Base-by-base conservation (phyloP, 441 rosid genomes). In the Manihot esculenta region DNA sequence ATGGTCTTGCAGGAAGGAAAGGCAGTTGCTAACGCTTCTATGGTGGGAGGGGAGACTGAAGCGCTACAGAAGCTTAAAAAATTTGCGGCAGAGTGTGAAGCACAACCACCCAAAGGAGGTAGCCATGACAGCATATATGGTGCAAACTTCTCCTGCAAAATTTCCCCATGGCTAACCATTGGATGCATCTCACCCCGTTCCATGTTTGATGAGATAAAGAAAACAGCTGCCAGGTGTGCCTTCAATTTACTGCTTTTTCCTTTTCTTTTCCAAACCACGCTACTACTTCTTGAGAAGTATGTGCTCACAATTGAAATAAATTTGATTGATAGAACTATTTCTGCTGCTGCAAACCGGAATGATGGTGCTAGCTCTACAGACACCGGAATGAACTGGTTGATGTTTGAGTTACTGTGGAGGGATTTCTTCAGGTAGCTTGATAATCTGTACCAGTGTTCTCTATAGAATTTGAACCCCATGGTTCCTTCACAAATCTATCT, bases 41-140 rank as follows among this genome's bases (percentile, higher is more conserved):
- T 95, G 92, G 85, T 84, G 71, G 99, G 99, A 64, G 99, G 99
- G 45, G 99, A 95, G 85, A 85, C 90, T 27, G 96, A 92, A 81
- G 99, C 93, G 64, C 67, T 88, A 73, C 85, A 79, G 60, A 87
- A 82, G 88, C 83, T 95, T 64, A 82, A 86, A 77, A 89, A 82
- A 72, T 91, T 88, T 72, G 87, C 91, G 8, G 89, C 87, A 0
- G 95, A 92, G 71, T 88, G 92, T 78, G 88, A 79, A 78, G 91
- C 97, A 70, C 94, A 88, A 73, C 79, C 92, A 33, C 84, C 76
- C 76, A 89, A 89, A 76, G 87, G 80, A 49, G 87, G 88, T 50
- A 73, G 68, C 73, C 70, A 71, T 50, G 86, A 81, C 58, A 89
- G 84, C 81, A 80, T 93, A 64, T 91, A 81, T 73, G 97, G 98